Percentiles rank a stretch among this genome's conserved stretches.
These are phyloP conservation scores for Lachnellula arida DNA, from an alignment of 2,329 filamentous ascomycete genomes.

Conservation along the genomic window DNA sequence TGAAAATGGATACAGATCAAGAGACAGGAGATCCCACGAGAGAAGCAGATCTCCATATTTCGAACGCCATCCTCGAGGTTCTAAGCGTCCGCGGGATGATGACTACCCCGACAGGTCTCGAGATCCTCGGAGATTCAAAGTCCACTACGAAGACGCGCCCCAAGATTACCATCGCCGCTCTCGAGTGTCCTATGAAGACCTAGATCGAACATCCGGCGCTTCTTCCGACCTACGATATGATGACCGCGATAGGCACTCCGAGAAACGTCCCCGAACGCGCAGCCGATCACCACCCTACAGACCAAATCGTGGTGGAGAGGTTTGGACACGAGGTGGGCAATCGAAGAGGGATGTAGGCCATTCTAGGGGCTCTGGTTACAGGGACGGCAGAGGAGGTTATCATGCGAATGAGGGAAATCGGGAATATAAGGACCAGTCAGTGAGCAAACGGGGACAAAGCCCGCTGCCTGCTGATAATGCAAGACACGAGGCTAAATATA, in stretches of 20 bases:
- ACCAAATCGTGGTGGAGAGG: conserved; percentile 31
- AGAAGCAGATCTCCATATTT: conserved; percentile 53
- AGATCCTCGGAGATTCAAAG: conserved; percentile 56
- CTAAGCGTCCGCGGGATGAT: conserved; percentile 64
- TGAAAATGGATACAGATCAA: conserved; percentile 41
- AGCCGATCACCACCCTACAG: conserved; percentile 45
- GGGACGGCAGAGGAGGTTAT: conserved; percentile 14
- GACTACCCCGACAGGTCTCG: conserved; percentile 46
- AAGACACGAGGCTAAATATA: conserved; percentile 65
- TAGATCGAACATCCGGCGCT: conserved; percentile 40
- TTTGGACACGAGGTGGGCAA: conserved; percentile 17
- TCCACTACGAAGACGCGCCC: conserved; percentile 54
- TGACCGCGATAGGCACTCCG: conserved; percentile 45
- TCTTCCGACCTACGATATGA: conserved; percentile 39
- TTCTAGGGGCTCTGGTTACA: conserved; percentile 7
- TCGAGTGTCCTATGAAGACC: conserved; percentile 51
- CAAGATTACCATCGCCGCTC: conserved; percentile 44
- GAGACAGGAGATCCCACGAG: conserved; percentile 39
- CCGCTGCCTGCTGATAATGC: conserved; percentile 53
- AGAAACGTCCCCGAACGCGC: conserved; percentile 52
- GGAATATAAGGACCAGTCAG: conserved; percentile 52
- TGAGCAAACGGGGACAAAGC: conserved; percentile 59
- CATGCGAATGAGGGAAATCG: conserved; percentile 36
- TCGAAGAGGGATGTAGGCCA: conserved; percentile 20
- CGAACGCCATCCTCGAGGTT: conserved; percentile 42